Evolutionary conservation across 108 stramenopile species (phyloP), one percentile per base, ranked within the genome.

Genomic region (Nitzschia palea): DNA sequence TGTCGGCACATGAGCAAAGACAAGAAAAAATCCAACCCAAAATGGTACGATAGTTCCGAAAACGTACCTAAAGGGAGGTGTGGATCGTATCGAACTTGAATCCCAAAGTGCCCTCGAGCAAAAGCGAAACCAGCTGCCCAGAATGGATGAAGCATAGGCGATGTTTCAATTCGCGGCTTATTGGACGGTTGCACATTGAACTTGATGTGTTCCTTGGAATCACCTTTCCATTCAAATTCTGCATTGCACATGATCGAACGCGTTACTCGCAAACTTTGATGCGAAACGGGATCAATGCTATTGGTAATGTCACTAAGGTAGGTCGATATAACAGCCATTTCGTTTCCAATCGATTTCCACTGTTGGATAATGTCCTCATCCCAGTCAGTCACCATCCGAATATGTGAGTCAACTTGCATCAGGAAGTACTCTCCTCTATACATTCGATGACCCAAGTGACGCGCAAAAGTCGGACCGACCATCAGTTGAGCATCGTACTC

Each of bases 41-140:
- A 31, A 1, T 35, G 1, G 29, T 2, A 23, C 3, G 2, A 9
- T 4, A 4, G 1, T 58, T 31, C 29, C 15, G 2, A 31, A 58
- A 36, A 2, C 14, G 35, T 58, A 33, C 3, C 28, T 61, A 77
- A 59, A 0, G 67, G 71, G 6, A 74, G 47, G 32, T 60, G 47
- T 20, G 27, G 55, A 58, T 86, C 79, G 45, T 87, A 84, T 1
- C 65, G 71, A 4, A 82, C 90, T 32, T 65, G 44, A 55, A 83
- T 72, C 25, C 82, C 42, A 64, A 84, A 78, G 48, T 88, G 87
- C 4, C 86, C 85, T 14, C 86, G 44, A 2, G 82, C 62, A 65
- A 95, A 95, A 47, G 77, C 81, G 47, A 92, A 91, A 0, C 94
- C 94, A 20, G 94, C 90, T 1, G 92, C 92, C 90, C 92, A 96